A percentile compares a stretch with the other conserved stretches of the same genome.
Evolutionary conservation across 768 basidiomycete species (phyloP).

Genomic region (Saitozyma podzolica): DNA sequence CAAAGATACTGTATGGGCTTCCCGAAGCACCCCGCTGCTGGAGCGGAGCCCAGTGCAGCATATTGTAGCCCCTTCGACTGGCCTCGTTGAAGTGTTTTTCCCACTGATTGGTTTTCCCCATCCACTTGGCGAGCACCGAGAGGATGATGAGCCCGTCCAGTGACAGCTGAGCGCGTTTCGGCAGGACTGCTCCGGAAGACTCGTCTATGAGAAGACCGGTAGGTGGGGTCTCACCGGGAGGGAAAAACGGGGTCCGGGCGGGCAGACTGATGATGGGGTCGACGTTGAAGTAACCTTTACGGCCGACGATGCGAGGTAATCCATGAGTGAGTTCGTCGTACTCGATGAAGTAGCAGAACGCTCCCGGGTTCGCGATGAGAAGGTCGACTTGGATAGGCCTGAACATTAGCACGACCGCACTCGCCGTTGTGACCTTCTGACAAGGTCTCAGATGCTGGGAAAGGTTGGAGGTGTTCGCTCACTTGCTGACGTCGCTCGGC

Average conservation of each 20-base stretch:
- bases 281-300: conserved; percentile 93
- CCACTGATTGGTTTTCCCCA: conserved; percentile 83
- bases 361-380: conserved; percentile 93
- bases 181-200: conserved; percentile 54
- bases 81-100: conserved; percentile 76
- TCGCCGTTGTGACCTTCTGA: neutral
- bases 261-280: conserved; percentile 82
- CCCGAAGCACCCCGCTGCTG: conserved; percentile 86
- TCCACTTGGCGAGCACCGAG: conserved; percentile 96
- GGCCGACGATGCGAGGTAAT: conserved; percentile 67
- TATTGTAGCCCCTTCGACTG: conserved; percentile 88
- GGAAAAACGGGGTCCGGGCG: conserved; percentile 72
- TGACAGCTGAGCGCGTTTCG: conserved; percentile 64
- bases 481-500: conserved; percentile 57
- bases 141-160: conserved; percentile 85
- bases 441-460: neutral
- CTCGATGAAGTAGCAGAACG: conserved; percentile 93
- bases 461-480: conserved; percentile 44
- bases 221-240: conserved; percentile 30
- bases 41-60: conserved; percentile 94
- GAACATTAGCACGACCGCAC: conserved; percentile 30
- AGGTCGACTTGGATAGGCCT: conserved; percentile 92
- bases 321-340: conserved; percentile 56
- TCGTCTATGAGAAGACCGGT: conserved; percentile 27
- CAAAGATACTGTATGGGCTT: conserved; percentile 89